Percentiles rank a stretch among this genome's conserved stretches.
Conservation (phyloP, 805 yeast species). For the Pichia rugopelliculosa region DNA sequence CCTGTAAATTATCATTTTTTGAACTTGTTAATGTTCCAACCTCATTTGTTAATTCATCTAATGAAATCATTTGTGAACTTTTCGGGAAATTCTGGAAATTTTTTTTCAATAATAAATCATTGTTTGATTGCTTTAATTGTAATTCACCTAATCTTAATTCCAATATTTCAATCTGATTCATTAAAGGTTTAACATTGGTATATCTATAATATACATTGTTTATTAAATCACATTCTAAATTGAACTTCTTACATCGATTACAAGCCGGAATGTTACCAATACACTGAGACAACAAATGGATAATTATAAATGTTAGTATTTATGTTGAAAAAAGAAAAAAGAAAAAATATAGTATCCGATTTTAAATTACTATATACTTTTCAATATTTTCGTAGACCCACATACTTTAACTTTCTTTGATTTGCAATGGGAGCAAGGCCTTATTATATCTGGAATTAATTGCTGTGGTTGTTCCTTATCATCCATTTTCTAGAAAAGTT, state of each 20-base stretch:
- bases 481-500: not conserved
- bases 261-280: conserved; percentile 19
- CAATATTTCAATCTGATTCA: conserved; percentile 12
- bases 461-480: not conserved
- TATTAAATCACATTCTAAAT: conserved; percentile 15
- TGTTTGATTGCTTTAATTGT: not conserved
- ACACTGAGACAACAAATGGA: conserved; percentile 13
- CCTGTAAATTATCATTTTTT: conserved; percentile 10
- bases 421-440: conserved; percentile 19
- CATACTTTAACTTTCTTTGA: conserved; percentile 21
- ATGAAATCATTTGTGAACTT: conserved; percentile 4
- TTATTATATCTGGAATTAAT: conserved; percentile 13
- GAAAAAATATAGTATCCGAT: too few species aligned
- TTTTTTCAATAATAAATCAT: not conserved
- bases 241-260: conserved; percentile 16
- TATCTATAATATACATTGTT: conserved; percentile 18
- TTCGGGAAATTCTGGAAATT: not conserved
- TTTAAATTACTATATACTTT: too few species aligned
- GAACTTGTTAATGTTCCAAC: conserved; percentile 20
- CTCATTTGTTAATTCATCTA: conserved; percentile 19
- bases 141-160: conserved; percentile 9
- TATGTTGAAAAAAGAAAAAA: not conserved
- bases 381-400: not conserved
- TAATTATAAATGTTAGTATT: not conserved
- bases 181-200: conserved; percentile 15